Conservation (phyloP, 2,329 filamentous ascomycete species). For the Magnaporthiopsis poae region DNA sequence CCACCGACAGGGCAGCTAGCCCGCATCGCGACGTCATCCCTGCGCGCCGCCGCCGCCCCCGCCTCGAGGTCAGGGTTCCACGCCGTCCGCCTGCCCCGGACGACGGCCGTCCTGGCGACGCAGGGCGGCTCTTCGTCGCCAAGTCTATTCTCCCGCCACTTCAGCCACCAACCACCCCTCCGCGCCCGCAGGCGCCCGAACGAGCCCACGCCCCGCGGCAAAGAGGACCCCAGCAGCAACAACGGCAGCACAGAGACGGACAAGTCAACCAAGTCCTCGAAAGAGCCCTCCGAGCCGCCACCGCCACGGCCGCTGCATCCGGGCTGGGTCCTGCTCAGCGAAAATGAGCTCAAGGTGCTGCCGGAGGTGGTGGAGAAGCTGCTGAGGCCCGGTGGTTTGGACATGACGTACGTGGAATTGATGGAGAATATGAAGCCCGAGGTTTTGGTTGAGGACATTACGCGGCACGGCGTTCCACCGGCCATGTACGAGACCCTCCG, state of each 20-base stretch:
- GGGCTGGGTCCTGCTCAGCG: conserved; percentile 37
- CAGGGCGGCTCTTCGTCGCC: background rate
- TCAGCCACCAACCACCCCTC: conserved; percentile 9
- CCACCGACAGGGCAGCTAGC: conserved; percentile 18
- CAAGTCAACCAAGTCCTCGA: background rate
- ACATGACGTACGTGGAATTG: conserved; percentile 29
- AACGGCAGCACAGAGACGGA: conserved; percentile 1
- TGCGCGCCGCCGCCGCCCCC: conserved; percentile 17
- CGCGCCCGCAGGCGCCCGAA: conserved; percentile 6
- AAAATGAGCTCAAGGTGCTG: conserved; percentile 42
- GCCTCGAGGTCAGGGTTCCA: conserved; percentile 15
- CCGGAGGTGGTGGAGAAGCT: conserved; percentile 52
- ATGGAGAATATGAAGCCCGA: conserved; percentile 17
- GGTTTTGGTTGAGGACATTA: conserved; percentile 51
- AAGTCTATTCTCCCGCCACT: conserved; percentile 2
- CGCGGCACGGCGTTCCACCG: conserved; percentile 57
- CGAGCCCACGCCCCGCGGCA: conserved; percentile 1
- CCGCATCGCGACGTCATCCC: conserved; percentile 17
- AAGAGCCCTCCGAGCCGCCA: background rate
- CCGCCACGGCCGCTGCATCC: conserved; percentile 24
- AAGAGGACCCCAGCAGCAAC: conserved; percentile 10
- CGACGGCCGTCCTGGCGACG: conserved; percentile 1
- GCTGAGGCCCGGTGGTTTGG: conserved; percentile 50
- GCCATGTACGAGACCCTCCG: conserved; percentile 52
- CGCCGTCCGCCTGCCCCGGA: conserved; percentile 14